Evolutionary conservation across 106 monocot genomes (phyloP), one percentile per base, ranked within the genome.

Genomic region (Triglochin maritima): DNA sequence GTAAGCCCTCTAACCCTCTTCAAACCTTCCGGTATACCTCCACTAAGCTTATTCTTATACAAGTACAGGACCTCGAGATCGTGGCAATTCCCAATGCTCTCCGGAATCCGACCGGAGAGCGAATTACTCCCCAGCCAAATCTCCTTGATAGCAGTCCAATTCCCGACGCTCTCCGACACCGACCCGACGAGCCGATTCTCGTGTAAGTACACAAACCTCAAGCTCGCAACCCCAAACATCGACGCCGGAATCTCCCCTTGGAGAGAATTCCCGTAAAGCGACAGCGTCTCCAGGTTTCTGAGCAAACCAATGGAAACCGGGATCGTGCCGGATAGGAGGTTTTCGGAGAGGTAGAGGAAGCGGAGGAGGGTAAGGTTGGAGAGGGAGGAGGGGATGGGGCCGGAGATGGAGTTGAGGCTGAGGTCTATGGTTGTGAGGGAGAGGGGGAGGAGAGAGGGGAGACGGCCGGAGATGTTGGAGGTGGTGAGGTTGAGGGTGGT

Each of bases 161-260:
- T 61, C 4, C 89, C 89, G 67, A 94, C 59, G 50, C 58, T 80
- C 59, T 73, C 77, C 46, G 94, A 89, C 49, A 94, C 80, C 13
- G 77, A 56, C 61, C 93, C 94, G 17, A 62, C 63, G 46, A 94
- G 85, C 8, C 67, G 69, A 67, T 89, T 94, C 49, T 79, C 13
- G 67, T 78, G 70, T 13, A 93, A 88, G 59, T 71, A 86, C 47
- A 86, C 59, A 4, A 68, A 53, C 7, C 67, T 70, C 5, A 93
- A 68, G 55, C 44, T 2, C 43, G n/a, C 50, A 43, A 68, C 70
- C 46, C 65, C 69, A 64, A 83, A 83, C 66, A 93, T 60, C 0
- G 70, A 75, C 6, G 62, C 59, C 0, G 87, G 88, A 71, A 92
- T 77, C 9, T 42, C 62, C 50, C 92, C 88, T 49, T 15, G 17